Evolutionary conservation across 1,284 basidiomycete genomes (phyloP), one percentile per base, ranked within the genome.

Genomic region (Spongispora temasekensis): DNA sequence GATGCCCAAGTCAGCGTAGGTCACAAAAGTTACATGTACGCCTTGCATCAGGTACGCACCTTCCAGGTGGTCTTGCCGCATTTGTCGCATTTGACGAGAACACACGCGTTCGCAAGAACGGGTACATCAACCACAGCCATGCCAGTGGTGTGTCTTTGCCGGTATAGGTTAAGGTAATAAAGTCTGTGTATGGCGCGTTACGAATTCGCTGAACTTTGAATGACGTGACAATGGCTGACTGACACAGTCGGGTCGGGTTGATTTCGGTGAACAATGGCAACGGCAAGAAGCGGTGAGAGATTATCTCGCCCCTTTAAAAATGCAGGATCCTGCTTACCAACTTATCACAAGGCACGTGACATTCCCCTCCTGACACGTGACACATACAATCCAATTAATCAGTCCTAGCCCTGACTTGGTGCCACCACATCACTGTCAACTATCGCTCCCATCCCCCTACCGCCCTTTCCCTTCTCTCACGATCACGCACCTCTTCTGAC

Each of bases 31-130:
- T n/a, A n/a, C n/a, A n/a, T n/a, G n/a, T n/a, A n/a, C n/a, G n/a
- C n/a, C n/a, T n/a, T n/a, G n/a, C n/a, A n/a, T n/a, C 63, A 51
- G 53, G 62, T 64, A 75, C 83, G 69, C 71, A 91, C 90, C 78
- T 74, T 80, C 89, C 89, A 92, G n/a, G 87, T 90, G 27, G 78
- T 86, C 80, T 91, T 91, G 54, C 81, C 81, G 73, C 89, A 91
- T 60, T 75, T 79, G 58, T 74, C 75, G 76, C 89, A 91, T 64
- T 80, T 80, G 58, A 87, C 85, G 59, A 75, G 68, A 70, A 75
- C 83, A 77, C 89, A 91, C 56, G 73, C 64, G 71, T 88, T 77
- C 63, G 80, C 80, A 56, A 82, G 85, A 61, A 74, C 67, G 66
- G 70, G 58, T 40, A 50, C 46, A 37, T 70, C 62, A 32, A 42